These are phyloP conservation scores for Globisporangium perplexum DNA, from an alignment of 352 stramenopile species.

Conservation along the genomic window DNA sequence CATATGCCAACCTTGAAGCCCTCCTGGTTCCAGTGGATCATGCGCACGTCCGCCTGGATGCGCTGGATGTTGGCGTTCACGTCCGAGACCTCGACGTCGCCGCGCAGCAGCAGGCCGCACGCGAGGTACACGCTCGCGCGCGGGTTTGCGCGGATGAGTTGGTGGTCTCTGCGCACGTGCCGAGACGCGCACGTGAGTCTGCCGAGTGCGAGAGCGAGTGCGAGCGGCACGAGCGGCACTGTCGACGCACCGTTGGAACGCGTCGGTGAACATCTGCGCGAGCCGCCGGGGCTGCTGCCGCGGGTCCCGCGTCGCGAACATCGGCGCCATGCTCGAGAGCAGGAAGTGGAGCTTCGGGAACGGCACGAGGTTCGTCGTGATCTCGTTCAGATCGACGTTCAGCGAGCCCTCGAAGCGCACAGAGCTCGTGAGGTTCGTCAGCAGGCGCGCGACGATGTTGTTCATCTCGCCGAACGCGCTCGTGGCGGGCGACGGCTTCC, in stretches of 20 bases:
- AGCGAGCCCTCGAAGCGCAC: constrained; percentile 98
- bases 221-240: background rate
- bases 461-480: constrained; percentile 98
- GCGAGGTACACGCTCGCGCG: constrained; percentile 74
- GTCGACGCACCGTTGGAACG: constrained; percentile 45
- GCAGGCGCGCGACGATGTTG: constrained; percentile 94
- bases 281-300: constrained; percentile 49
- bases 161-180: constrained; percentile 38
- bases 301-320: constrained; percentile 37
- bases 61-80: constrained; percentile 87
- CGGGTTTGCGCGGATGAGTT: constrained; percentile 74
- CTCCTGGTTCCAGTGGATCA: constrained; percentile 90
- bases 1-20: constrained; percentile 89
- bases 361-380: constrained; percentile 99
- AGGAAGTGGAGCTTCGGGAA: constrained; percentile 99
- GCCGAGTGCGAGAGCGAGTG: no score
- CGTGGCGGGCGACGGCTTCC: constrained; percentile 11
- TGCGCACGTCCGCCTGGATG: constrained; percentile 71
- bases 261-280: constrained; percentile 62
- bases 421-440: constrained; percentile 98
- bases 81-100: constrained; percentile 83
- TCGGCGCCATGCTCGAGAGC: constrained; percentile 78
- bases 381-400: constrained; percentile 99
- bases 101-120: constrained; percentile 80
- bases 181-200: no score